Evolutionary conservation across 345 rosid species (phyloP).

Genomic region (Crucihimalaya himalaica): DNA sequence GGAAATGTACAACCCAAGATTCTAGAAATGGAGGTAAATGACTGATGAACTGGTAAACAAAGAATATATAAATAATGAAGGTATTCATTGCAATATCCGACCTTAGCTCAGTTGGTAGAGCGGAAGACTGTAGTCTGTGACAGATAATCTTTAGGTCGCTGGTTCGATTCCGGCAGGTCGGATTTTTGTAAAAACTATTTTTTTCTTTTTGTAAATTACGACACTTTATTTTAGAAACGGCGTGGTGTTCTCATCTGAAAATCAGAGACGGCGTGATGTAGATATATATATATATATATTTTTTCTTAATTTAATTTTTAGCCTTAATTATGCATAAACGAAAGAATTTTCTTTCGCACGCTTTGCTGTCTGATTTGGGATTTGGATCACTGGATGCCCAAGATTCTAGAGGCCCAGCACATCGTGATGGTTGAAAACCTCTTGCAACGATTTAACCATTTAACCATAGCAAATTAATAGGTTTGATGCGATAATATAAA

Average conservation of each 20-base stretch:
- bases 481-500: not conserved
- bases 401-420: not conserved
- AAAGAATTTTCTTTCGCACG: not conserved
- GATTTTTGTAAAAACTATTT: too few relatives aligned
- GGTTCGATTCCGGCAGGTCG: slow-evolving; percentile 44
- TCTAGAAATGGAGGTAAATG: not conserved
- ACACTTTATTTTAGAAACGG: too few relatives aligned
- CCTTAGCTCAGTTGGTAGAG: slow-evolving; percentile 99
- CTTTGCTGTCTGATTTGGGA: not conserved
- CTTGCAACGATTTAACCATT: not conserved
- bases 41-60: not conserved
- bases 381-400: too few relatives aligned
- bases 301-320: too few relatives aligned
- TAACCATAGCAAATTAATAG: not conserved
- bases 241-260: too few relatives aligned
- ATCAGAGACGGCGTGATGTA: too few relatives aligned
- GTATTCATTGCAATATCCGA: slow-evolving; percentile 50
- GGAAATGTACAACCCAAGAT: not conserved
- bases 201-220: too few relatives aligned
- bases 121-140: slow-evolving; percentile 95
- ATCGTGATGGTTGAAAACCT: too few relatives aligned
- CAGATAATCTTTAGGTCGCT: slow-evolving; percentile 39
- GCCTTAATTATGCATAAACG: too few relatives aligned
- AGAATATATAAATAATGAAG: not conserved
- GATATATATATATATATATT: too few relatives aligned